Evolutionary conservation across 208 protist species (phyloP).

Genomic region (Naegleria gruberi): DNA sequence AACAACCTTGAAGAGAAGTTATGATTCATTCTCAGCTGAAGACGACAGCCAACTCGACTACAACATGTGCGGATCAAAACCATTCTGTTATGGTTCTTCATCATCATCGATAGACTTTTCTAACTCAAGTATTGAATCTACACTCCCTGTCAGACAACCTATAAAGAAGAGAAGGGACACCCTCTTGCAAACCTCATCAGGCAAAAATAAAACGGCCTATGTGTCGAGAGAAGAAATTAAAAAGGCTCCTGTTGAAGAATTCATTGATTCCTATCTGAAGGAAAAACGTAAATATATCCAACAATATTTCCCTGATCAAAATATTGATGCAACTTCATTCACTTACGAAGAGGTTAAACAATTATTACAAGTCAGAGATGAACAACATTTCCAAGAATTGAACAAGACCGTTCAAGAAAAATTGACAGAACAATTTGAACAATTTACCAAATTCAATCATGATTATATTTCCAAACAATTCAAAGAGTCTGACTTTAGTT

Average conservation of each 20-base stretch:
- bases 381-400: not conserved
- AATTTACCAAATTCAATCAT: conserved; percentile 19
- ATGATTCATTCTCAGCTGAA: not conserved
- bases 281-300: not conserved
- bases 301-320: not conserved
- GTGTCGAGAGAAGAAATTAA: not conserved
- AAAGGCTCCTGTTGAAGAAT: not conserved
- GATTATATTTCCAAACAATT: conserved; percentile 20
- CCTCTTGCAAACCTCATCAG: not conserved
- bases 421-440: not conserved
- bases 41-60: not conserved
- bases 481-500: conserved; percentile 13
- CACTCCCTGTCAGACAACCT: not conserved
- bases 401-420: not conserved
- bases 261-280: not conserved
- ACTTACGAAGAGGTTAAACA: conserved; percentile 6
- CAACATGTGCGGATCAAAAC: not conserved
- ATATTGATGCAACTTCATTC: not conserved
- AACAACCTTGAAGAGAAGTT: not conserved
- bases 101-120: not conserved
- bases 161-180: not conserved
- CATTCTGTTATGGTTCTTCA: not conserved
- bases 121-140: not conserved
- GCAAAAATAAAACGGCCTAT: not conserved
- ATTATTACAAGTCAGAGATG: conserved; percentile 12